Percentiles rank a stretch among this genome's conserved stretches.
Evolutionary conservation across 2,329 filamentous ascomycete species (phyloP).

Genomic region (Pseudocercospora crystallina): DNA sequence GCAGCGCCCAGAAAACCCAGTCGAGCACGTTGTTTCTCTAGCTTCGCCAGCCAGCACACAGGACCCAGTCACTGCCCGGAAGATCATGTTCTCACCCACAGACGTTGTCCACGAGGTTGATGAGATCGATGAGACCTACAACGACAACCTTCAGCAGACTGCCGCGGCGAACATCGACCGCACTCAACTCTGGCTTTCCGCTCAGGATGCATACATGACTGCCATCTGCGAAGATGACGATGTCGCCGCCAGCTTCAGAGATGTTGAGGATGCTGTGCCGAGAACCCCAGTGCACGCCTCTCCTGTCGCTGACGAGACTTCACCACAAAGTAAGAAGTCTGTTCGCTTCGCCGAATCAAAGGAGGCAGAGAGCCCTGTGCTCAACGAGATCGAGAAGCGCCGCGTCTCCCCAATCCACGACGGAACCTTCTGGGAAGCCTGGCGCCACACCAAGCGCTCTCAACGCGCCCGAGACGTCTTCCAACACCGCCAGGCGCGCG

Average conservation of each 20-base stretch:
- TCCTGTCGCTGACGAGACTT: slow-evolving; percentile 25
- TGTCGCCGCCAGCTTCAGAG: slow-evolving; percentile 30
- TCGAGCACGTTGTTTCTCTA: slow-evolving; percentile 69
- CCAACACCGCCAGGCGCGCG: slow-evolving; percentile 78
- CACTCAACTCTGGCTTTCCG: slow-evolving; percentile 81
- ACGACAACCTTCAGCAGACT: slow-evolving; percentile 68
- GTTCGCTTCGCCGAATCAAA: slow-evolving; percentile 61
- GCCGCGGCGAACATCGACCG: slow-evolving; percentile 76
- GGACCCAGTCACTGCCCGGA: slow-evolving; percentile 63
- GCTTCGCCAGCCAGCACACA: slow-evolving; percentile 42
- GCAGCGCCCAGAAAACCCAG: slow-evolving; percentile 38
- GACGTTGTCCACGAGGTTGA: slow-evolving; percentile 40
- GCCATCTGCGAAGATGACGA: slow-evolving; percentile 34
- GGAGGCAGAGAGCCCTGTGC: slow-evolving; percentile 7
- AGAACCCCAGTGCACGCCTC: slow-evolving; percentile 31
- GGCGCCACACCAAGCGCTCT: slow-evolving; percentile 57
- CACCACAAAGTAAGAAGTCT: slow-evolving; percentile 62
- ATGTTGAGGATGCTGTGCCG: slow-evolving; percentile 31
- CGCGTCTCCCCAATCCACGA: slow-evolving; percentile 38
- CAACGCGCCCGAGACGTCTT: slow-evolving; percentile 70
- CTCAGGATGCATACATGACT: slow-evolving; percentile 68
- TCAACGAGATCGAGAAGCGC: slow-evolving; percentile 13
- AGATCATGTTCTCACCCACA: slow-evolving; percentile 44
- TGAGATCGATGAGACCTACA: slow-evolving; percentile 68
- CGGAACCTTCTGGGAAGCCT: slow-evolving; percentile 79